Evolutionary conservation across 495 filamentous ascomycete genomes (phyloP), one percentile per base, ranked within the genome.

Genomic region (Penicillium daleae): DNA sequence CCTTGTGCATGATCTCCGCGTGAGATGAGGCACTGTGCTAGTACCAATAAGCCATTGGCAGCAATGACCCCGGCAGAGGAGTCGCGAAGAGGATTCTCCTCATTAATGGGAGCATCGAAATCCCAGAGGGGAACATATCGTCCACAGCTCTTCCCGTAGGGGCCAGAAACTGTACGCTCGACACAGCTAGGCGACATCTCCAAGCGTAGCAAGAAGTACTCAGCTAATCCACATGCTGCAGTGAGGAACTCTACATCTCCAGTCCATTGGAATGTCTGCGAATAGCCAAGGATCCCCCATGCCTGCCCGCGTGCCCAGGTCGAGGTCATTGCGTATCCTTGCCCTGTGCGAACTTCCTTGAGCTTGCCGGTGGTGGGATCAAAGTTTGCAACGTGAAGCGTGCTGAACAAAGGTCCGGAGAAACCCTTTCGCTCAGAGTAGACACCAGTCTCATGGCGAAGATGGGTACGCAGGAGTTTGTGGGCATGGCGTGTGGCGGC

Each of bases 261-360:
- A 0, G 78, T 81, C 77, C 78, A 80, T 26, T 60, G 64, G 53
- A 77, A 81, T 1, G 78, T 76, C 55, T 78, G 75, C 1, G 78
- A 68, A 60, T 75, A 81, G 7, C 79, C 78, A 4, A 79, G 70
- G 17, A 81, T 77, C 50, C 66, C 76, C 79, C 79, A 82, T 0
- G 76, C 72, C 59, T 82, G 78, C 13, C 79, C 78, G 21, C 79
- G 65, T 0, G 78, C 60, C 79, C 79, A 82, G 8, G 70, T 72
- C 6, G 74, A 78, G 19, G 65, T 59, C 54, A 76, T 71, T 5
- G 54, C 35, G 57, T 77, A 78, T 2, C 79, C 79, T 40, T 82
- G 79, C 9, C 67, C 65, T 10, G 78, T 82, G 17, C 71, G 62
- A 17, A 70, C 62, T 7, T 62, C n/a, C 31, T 76, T 78, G 19